A percentile compares a stretch with the other conserved stretches of the same genome.
phyloP scores from a whole-genome alignment of 169 alveolate genomes.

The Cryptosporidium muris region DNA sequence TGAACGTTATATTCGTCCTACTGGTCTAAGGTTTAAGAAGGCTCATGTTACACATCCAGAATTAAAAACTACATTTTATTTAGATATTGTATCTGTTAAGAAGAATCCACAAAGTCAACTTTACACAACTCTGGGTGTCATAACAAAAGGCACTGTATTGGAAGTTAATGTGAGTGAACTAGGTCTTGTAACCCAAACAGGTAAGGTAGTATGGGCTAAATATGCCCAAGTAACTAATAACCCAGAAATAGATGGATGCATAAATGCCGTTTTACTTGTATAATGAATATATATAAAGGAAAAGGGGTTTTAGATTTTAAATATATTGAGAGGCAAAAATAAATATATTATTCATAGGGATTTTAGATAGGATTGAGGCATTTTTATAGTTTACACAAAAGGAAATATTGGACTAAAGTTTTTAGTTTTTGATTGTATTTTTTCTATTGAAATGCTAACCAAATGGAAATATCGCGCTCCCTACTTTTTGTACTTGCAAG shows the following conservation, averaged over 20 bases:
- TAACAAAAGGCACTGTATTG: conserved; percentile 96
- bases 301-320: no score
- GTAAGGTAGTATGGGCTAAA: conserved; percentile 99
- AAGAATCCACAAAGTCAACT: conserved; percentile 96
- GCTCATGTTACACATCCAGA: conserved; percentile 99
- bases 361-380: no score
- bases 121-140: conserved; percentile 96
- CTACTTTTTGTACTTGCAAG: no score
- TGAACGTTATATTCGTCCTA: conserved; percentile 97
- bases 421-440: no score
- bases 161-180: conserved; percentile 98
- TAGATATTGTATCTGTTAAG: conserved; percentile 96
- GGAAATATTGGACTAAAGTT: no score
- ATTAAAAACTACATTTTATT: conserved; percentile 93
- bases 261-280: conserved; percentile 96
- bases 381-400: no score
- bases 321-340: no score
- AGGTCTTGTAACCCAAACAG: conserved; percentile 98
- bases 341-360: no score
- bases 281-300: conserved; percentile 59
- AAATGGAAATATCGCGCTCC: no score
- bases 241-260: conserved; percentile 99
- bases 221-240: conserved; percentile 99
- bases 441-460: no score
- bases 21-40: conserved; percentile 96